Conservation (phyloP, 129 eudicot species). For the Pseudognaphalium luteoalbum region DNA sequence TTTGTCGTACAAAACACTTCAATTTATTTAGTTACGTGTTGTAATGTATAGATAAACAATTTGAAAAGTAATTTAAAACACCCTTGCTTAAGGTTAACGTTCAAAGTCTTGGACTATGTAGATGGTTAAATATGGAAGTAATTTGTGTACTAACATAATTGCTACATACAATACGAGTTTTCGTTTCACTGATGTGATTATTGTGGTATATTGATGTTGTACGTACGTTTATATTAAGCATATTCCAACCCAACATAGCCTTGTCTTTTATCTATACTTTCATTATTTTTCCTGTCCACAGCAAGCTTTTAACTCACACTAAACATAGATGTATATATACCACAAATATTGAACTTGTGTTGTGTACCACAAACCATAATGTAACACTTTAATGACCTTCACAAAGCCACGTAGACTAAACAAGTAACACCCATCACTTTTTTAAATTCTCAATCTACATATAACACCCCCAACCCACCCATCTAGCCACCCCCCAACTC, state of each 20-base stretch:
- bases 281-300: conserved; percentile 20
- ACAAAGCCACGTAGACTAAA: conserved; percentile 36
- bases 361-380: conserved; percentile 18
- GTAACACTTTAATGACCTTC: conserved; percentile 25
- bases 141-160: too few species aligned
- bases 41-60: too few species aligned
- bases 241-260: background rate
- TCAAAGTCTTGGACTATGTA: too few species aligned
- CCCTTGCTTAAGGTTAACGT: too few species aligned
- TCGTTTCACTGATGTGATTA: too few species aligned
- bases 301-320: background rate
- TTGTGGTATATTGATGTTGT: too few species aligned
- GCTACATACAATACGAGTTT: too few species aligned
- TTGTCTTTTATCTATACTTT: background rate
- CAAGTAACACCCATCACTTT: conserved; percentile 14
- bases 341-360: conserved; percentile 9
- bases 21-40: too few species aligned
- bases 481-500: conserved; percentile 4
- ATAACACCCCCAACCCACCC: background rate
- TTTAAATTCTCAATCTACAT: background rate
- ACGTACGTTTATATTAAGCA: too few species aligned
- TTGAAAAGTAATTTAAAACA: too few species aligned
- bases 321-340: conserved; percentile 9
- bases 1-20: too few species aligned
- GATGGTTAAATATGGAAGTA: too few species aligned